Evolutionary conservation across 2,329 filamentous ascomycete genomes (phyloP), one percentile per base, ranked within the genome.

Genomic region (Paraphoma sp.): DNA sequence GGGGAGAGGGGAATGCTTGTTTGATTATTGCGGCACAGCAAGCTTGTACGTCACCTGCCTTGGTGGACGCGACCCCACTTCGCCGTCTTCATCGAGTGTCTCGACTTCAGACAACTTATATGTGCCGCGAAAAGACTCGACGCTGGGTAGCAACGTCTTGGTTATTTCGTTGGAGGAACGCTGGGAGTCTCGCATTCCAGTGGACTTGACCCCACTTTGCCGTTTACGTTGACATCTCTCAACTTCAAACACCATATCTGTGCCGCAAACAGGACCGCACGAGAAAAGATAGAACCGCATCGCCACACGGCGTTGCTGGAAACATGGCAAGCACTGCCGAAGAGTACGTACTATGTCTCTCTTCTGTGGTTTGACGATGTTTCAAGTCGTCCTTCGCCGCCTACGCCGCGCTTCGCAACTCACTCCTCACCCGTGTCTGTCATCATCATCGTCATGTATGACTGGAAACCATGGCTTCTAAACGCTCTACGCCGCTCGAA

Each of bases 11-110:
- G n/a, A n/a, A n/a, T n/a, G n/a, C n/a, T n/a, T n/a, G n/a, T n/a
- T n/a, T n/a, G n/a, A n/a, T n/a, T n/a, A 47, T 47, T 47, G 30
- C 45, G 45, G 45, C 30, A 47, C 45, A 47, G 45, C 45, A 36
- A 33, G 29, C 12, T n/a, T 29, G 10, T 23, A 47, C 45, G 45
- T 47, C 45, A 47, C 29, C 6, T 11, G 30, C 8, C 1, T 9
- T 4, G 9, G 33, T 36, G 33, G 14, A 36, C 10, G 3, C 6
- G 14, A 14, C 33, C 33, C 33, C 33, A 36, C 33, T 14, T 36
- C 33, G 7, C 33, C 33, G 3, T 10, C 33, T 36, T 36, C 33
- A 36, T 36, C 33, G 33, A 36, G 14, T 2, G 9, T 36, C 33
- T 10, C 6, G 14, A 36, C 31, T 14, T 36, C 33, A 36, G 14